Base-by-base conservation (phyloP, 2,329 filamentous ascomycete genomes). In the Fusarium aywerte region DNA sequence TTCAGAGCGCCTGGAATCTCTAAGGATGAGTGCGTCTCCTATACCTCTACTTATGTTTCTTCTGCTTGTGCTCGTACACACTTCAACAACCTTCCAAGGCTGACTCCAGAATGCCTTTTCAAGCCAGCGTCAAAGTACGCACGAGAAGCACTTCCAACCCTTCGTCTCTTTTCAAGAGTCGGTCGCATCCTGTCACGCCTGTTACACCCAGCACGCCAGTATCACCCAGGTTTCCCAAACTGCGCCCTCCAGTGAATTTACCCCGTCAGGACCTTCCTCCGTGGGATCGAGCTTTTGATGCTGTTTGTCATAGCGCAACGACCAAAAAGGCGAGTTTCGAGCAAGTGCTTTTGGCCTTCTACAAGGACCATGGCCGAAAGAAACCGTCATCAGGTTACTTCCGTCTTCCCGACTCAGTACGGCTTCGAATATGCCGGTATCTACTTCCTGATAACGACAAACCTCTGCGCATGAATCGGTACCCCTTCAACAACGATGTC, bases 241-340 rank as follows among this genome's bases (percentile, higher is more conserved):
- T 63, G 15, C 36, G 35, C 11, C 18, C 20, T 7, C 31, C 58
- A 16, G 35, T 36, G 23, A 45, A 32, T 29, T 18, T 56, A n/a
- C 65, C 62, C 21, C 61, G 63, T 15, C 44, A 42, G 5, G 47
- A 49, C 10, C 68, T 73, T 8, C 76, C 77, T 3, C 65, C 78
- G 0, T 80, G 78, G 78, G 75, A 80, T 44, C 75, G 78, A 3
- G 69, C 70, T 11, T 62, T 79, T n/a, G 78, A 80, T 25, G 60
- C 77, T 7, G 74, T 80, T n/a, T 78, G 75, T 38, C 76, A 79
- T 45, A 58, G 65, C 3, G 20, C 71, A 9, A 45, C 58, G 3
- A 53, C n/a, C 13, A 65, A 7, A 43, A 42, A 3, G 25, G 36
- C 9, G 0, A 35, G 32, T 1, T 76, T 76, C 21, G 57, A 43